Percentiles rank a stretch among this genome's conserved stretches.
Evolutionary conservation across 345 rosid species (phyloP).

Genomic region (Eucalyptus polyanthemos): DNA sequence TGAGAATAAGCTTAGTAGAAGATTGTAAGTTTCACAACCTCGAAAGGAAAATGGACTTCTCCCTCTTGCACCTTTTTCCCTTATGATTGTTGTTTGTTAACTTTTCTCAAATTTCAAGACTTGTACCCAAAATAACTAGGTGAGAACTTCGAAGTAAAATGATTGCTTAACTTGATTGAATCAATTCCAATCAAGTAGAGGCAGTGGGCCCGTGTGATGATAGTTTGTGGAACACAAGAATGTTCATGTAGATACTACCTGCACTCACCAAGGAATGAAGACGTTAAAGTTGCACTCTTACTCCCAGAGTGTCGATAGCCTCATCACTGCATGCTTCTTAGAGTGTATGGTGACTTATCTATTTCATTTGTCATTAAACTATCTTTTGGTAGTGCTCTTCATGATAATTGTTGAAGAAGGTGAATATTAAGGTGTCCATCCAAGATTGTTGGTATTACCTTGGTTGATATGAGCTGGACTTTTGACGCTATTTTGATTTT

Average conservation of each 20-base stretch:
- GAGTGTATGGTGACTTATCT: background rate
- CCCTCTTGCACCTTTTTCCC: background rate
- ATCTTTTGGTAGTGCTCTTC: background rate
- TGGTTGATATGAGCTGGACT: background rate
- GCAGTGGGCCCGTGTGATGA: background rate
- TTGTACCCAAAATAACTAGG: background rate
- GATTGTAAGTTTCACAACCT: background rate
- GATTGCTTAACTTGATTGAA: background rate
- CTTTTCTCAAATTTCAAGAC: background rate
- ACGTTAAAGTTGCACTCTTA: background rate
- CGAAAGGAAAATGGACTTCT: background rate
- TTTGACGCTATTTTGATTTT: background rate
- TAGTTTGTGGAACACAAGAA: background rate
- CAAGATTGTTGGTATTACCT: background rate
- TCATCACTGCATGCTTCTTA: background rate
- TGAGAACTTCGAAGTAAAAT: background rate
- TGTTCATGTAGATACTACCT: background rate
- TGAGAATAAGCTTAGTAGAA: background rate
- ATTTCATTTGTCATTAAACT: background rate
- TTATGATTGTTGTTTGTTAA: background rate
- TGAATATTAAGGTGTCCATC: background rate
- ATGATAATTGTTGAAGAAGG: background rate
- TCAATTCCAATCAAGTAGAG: background rate
- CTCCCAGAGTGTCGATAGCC: background rate
- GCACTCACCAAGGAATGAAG: background rate